Conservation (phyloP, 139 green algal genomes). For the Closterium sp. region DNA sequence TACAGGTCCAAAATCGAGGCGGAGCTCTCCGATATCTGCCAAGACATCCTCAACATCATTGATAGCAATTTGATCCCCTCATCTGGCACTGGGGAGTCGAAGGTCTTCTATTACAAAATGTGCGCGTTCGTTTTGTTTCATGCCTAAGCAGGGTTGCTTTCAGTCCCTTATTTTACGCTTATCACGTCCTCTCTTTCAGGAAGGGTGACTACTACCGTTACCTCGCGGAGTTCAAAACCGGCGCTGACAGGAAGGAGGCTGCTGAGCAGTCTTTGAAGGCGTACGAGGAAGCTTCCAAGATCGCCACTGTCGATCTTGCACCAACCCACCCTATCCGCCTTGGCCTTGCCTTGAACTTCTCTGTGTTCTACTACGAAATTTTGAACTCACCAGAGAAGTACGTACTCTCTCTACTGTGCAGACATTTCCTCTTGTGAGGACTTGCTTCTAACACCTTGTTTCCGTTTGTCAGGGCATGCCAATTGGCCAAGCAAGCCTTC, state of each 20-base stretch:
- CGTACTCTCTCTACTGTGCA: background rate
- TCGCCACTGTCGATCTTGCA: slow-evolving; percentile 49
- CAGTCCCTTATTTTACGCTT: background rate
- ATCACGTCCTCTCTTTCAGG: slow-evolving; percentile 88
- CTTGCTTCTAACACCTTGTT: background rate
- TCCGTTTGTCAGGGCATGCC: slow-evolving; percentile 41
- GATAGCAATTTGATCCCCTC: slow-evolving; percentile 94
- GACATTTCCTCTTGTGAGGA: background rate
- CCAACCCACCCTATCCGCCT: slow-evolving; percentile 57
- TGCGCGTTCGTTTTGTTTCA: background rate
- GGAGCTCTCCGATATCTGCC: slow-evolving; percentile 63
- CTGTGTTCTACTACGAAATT: slow-evolving; percentile 63
- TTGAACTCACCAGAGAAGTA: slow-evolving; percentile 45
- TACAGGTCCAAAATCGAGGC: slow-evolving; percentile 72
- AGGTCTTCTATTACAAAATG: slow-evolving; percentile 98
- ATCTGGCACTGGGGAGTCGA: slow-evolving; percentile 87
- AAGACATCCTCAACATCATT: slow-evolving; percentile 78
- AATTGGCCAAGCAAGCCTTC: slow-evolving; percentile 58
- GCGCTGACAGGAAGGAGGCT: slow-evolving; percentile 49
- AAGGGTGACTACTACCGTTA: slow-evolving; percentile 65
- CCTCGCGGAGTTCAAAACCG: slow-evolving; percentile 58
- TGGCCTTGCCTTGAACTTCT: slow-evolving; percentile 57
- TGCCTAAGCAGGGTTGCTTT: background rate
- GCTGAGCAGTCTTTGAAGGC: slow-evolving; percentile 50
- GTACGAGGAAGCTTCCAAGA: slow-evolving; percentile 56